These are phyloP conservation scores for Fusarium hostae DNA, from an alignment of 2,329 filamentous ascomycete species.

Conservation along the genomic window DNA sequence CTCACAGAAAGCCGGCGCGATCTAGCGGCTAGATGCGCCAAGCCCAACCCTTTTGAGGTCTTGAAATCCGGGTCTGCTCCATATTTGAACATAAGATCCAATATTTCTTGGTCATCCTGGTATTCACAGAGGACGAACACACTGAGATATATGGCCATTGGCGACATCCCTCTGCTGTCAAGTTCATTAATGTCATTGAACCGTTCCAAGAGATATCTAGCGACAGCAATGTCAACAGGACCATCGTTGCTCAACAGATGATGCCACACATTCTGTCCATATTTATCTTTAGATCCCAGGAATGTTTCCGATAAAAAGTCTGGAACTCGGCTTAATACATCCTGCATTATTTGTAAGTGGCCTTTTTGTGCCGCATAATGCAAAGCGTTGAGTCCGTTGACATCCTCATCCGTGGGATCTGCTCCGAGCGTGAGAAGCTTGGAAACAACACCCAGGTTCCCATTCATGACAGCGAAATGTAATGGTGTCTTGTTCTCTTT, in stretches of 20 bases:
- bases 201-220: background rate
- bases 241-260: background rate
- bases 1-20: background rate
- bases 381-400: background rate
- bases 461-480: background rate
- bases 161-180: background rate
- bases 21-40: background rate
- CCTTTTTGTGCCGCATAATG: background rate
- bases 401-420: background rate
- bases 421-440: background rate
- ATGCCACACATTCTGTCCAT: background rate
- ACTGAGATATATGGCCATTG: rapidly evolving
- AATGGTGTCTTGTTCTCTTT: background rate
- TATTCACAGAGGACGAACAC: rapidly evolving
- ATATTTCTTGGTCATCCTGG: rapidly evolving
- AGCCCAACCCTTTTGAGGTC: background rate
- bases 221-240: background rate
- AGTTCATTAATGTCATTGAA: background rate
- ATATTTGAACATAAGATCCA: background rate
- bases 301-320: background rate
- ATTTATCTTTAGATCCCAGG: background rate
- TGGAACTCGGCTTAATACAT: background rate
- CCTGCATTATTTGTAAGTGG: background rate
- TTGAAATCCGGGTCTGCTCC: background rate
- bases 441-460: background rate